Conservation (phyloP, 2,329 filamentous ascomycete species). For the Neoscytalidium dimidiatum region DNA sequence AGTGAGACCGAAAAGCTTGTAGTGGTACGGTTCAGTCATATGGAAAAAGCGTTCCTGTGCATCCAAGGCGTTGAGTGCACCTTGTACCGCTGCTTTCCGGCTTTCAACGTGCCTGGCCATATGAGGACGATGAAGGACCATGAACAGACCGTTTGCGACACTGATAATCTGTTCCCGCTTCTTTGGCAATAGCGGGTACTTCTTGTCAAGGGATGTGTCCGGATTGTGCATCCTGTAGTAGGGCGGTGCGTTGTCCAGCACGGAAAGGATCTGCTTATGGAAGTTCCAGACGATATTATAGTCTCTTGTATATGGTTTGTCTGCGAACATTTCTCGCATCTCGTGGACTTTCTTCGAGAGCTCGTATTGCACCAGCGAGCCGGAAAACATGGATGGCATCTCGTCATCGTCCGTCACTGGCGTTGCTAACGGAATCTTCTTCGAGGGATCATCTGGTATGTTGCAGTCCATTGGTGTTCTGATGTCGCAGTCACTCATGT, state of each 20-base stretch:
- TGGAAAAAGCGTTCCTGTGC: neutral
- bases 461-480: constrained; percentile 5
- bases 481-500: constrained; percentile 2
- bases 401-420: neutral
- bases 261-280: neutral
- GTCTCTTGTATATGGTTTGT: constrained; percentile 4
- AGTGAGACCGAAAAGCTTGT: neutral
- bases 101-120: constrained; percentile 3
- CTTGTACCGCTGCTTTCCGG: neutral
- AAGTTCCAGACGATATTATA: neutral
- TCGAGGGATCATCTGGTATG: neutral
- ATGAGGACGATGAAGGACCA: constrained; percentile 7
- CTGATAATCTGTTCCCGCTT: neutral
- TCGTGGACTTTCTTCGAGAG: neutral
- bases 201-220: neutral
- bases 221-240: neutral
- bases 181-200: neutral
- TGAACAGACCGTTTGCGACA: neutral
- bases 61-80: neutral
- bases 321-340: neutral
- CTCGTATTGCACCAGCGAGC: neutral
- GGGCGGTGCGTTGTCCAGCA: neutral
- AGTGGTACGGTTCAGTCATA: neutral
- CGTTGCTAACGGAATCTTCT: neutral
- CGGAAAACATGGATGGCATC: neutral